Conservation (phyloP, 1,284 basidiomycete genomes). For the Cystobasidium sp. region DNA sequence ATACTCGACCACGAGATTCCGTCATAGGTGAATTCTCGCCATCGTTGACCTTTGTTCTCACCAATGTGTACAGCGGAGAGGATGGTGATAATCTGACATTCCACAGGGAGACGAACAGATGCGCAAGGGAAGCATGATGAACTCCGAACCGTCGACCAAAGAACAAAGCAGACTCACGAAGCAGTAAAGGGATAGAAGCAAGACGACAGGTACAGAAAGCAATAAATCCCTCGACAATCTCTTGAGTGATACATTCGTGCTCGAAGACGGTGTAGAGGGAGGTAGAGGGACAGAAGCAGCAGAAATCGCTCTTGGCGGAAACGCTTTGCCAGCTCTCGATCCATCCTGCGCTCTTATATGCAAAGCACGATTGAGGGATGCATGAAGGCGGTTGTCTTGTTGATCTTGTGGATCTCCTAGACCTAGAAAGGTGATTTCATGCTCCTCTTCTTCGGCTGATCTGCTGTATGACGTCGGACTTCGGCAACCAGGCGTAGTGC, state of each 20-base stretch:
- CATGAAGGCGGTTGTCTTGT: too few relatives aligned
- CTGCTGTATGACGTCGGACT: neutral
- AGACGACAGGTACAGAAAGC: constrained; percentile 11
- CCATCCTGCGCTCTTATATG: neutral
- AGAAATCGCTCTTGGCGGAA: too few relatives aligned
- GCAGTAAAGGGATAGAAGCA: constrained; percentile 1
- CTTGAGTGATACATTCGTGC: constrained; percentile 1
- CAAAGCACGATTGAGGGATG: neutral
- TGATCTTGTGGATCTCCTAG: neutral
- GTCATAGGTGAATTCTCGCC: neutral
- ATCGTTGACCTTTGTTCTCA: neutral
- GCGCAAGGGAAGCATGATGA: neutral
- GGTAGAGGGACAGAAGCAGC: too few relatives aligned
- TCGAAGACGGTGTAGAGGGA: too few relatives aligned
- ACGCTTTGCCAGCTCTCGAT: too few relatives aligned
- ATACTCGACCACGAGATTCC: neutral
- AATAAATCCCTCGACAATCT: constrained; percentile 2
- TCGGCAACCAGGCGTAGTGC: neutral
- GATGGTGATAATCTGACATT: neutral
- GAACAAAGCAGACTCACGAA: neutral
- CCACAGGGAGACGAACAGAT: too few relatives aligned
- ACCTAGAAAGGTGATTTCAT: constrained; percentile 6
- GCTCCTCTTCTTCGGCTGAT: neutral
- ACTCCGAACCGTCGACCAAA: neutral
- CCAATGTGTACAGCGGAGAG: neutral